Conservation (phyloP, 2,329 filamentous ascomycete genomes). For the Aspergillus aculeatus region DNA sequence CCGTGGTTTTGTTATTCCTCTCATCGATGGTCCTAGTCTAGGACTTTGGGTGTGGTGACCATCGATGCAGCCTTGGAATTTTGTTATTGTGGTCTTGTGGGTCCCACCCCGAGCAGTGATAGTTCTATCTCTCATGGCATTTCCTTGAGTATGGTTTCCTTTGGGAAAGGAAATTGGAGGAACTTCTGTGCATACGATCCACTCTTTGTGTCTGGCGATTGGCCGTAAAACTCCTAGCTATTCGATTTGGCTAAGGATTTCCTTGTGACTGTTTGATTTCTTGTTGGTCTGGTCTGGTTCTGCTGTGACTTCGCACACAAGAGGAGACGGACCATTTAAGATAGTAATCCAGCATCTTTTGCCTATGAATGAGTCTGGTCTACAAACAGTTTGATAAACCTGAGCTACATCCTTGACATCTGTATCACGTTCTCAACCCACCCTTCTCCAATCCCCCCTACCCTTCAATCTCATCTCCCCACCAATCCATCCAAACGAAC, state of each 20-base stretch:
- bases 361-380: too few species aligned
- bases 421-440: too few species aligned
- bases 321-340: too few species aligned
- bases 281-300: too few species aligned
- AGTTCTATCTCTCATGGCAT: not conserved
- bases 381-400: too few species aligned
- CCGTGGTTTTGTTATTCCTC: slow-evolving; percentile 13
- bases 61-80: not conserved
- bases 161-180: not conserved
- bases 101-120: not conserved
- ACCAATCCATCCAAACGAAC: not conserved
- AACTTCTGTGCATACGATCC: not conserved
- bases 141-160: not conserved
- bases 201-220: not conserved
- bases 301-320: not conserved
- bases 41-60: not conserved
- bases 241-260: not conserved
- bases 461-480: too few species aligned
- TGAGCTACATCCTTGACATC: too few species aligned
- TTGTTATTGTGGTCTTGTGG: not conserved
- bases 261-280: too few species aligned
- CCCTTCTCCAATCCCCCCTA: too few species aligned
- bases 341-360: too few species aligned
- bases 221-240: not conserved
- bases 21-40: slow-evolving; percentile 9